Conservation (phyloP, 306 rosid species). For the Quercus wislizeni region DNA sequence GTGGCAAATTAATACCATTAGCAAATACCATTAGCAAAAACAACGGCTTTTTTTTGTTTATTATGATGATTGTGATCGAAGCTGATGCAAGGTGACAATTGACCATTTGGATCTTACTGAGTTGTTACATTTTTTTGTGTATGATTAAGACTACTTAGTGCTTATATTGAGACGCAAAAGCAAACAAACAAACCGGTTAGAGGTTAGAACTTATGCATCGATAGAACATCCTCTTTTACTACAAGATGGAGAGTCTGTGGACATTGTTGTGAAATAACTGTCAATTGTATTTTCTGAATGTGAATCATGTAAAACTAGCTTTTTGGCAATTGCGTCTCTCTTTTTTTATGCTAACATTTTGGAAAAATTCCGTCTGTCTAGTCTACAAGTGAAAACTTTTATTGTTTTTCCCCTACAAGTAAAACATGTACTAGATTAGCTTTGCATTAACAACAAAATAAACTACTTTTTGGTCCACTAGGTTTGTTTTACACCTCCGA, state of each 20-base stretch:
- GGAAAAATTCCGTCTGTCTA: not conserved
- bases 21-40: not conserved
- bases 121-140: not conserved
- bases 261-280: too few species aligned
- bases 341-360: too few species aligned
- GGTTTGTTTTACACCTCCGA: not conserved
- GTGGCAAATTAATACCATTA: too few species aligned
- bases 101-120: not conserved
- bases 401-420: not conserved
- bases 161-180: not conserved
- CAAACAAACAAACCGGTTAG: not conserved
- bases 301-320: not conserved
- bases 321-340: not conserved
- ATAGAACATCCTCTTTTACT: too few species aligned
- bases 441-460: not conserved
- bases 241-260: too few species aligned
- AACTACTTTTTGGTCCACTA: not conserved
- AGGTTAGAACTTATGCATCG: too few species aligned
- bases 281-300: too few species aligned
- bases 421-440: not conserved
- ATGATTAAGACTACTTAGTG: not conserved
- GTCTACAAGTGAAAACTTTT: not conserved
- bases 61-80: not conserved
- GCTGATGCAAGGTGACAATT: not conserved
- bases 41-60: not conserved